phyloP scores from a whole-genome alignment of 2,329 filamentous ascomycete genomes.

The Neospermospora avenae region DNA sequence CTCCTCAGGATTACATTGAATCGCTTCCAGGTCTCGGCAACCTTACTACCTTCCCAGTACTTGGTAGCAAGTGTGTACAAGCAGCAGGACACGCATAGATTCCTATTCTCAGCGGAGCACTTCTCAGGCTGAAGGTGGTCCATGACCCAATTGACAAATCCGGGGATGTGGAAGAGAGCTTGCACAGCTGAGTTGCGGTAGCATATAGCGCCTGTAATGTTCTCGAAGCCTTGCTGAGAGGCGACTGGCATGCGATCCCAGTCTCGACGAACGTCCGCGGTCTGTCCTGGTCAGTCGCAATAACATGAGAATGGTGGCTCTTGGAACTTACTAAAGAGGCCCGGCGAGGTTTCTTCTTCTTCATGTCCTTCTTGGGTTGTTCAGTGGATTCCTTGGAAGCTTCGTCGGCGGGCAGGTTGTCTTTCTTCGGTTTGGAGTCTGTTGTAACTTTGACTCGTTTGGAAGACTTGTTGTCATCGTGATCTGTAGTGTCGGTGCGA shows the following conservation, averaged over 20 bases:
- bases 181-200: constrained; percentile 36
- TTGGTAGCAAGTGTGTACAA: constrained; percentile 13
- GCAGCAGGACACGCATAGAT: constrained; percentile 14
- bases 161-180: constrained; percentile 35
- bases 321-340: not conserved
- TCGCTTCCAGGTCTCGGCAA: constrained; percentile 17
- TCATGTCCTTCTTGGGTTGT: no score
- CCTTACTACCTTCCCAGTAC: constrained; percentile 21
- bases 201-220: constrained; percentile 31
- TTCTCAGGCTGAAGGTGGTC: constrained; percentile 24
- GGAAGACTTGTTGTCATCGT: not conserved
- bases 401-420: no score
- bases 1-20: not conserved
- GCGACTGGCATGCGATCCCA: constrained; percentile 24
- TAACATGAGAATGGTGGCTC: not conserved
- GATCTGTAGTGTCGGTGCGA: not conserved
- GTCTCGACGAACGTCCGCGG: not conserved
- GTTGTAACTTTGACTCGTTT: not conserved
- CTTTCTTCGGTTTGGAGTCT: not conserved
- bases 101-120: constrained; percentile 21
- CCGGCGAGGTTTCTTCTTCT: no score
- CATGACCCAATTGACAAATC: constrained; percentile 34
- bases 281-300: not conserved
- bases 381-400: no score
- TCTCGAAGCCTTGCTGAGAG: constrained; percentile 30